Evolutionary conservation across 192 early-diverging fungal species (phyloP), one percentile per base, ranked within the genome.

Genomic region (Dimargaris verticillata): DNA sequence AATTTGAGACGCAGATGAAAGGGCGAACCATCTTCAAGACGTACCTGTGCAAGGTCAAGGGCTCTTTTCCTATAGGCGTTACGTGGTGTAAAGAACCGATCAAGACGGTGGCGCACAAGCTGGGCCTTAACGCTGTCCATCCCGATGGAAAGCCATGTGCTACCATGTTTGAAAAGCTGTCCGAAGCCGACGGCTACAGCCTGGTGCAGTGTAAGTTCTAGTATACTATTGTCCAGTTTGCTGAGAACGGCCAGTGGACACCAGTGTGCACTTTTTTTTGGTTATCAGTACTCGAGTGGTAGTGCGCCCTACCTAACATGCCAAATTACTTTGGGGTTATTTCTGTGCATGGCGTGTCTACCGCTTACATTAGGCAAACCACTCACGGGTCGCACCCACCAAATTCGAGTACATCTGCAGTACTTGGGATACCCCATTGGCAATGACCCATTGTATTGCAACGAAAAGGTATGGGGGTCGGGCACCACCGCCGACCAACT

Each of bases 391-490:
- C 74, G 95, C 29, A 96, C 93, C 14, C 95, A 98, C 61, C 95
- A 98, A 72, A 96, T 98, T 62, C 83, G 95, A 38, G 93, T 98
- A 47, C 95, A 98, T 63, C 66, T 98, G 33, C 89, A 92, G 72
- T 93, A 82, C 64, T 77, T 98, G 0, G 95, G 95, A 6, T 79
- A 80, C 57, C 92, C 93, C 1, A 95, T 98, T 58, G 89, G 86
- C 22, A 96, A 98, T 64, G 95, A 98, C 64, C 95, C 95, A 14
- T 62, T 96, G 2, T 98, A 98, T 70, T 77, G 82, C 51, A 80
- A 83, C 68, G 51, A 64, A 12, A 78, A 81, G 0, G 72, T 83
- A 0, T 96, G 92, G 90, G 88, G 85, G 18, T 18, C 54, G 28
- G 5, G 13, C 13, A 29, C 25, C 25, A 20, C 22, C 15, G 5